Conservation (phyloP, 441 rosid species). For the Brassica hybrid region DNA sequence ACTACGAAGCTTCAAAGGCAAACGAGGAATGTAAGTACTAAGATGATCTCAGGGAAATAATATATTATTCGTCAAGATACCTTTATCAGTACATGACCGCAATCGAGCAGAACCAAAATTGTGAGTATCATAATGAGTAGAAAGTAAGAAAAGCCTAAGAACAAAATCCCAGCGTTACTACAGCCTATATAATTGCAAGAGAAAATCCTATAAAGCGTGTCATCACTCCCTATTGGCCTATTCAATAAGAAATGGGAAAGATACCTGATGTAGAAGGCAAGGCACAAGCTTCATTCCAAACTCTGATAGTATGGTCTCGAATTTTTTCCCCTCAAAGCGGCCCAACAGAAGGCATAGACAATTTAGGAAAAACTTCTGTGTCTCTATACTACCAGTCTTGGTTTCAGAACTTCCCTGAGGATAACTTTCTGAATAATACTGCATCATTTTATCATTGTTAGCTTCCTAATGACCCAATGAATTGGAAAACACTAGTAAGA, state of each 20-base stretch:
- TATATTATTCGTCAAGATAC: background rate
- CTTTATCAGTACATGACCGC: constrained; percentile 10
- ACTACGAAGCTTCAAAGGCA: constrained; percentile 67
- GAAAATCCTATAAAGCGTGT: background rate
- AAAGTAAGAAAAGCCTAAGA: background rate
- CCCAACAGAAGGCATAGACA: constrained; percentile 95
- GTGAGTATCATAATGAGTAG: constrained; percentile 18
- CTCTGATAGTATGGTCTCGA: constrained; percentile 61
- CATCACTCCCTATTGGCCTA: constrained; percentile 18
- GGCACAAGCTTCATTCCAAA: constrained; percentile 73
- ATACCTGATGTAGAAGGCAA: constrained; percentile 78
- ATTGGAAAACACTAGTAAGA: constrained; percentile 18
- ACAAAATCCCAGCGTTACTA: too few species aligned
- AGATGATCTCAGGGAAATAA: constrained; percentile 35
- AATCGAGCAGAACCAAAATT: constrained; percentile 18
- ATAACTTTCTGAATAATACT: constrained; percentile 67
- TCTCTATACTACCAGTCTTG: constrained; percentile 63
- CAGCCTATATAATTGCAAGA: too few species aligned
- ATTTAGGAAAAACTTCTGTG: constrained; percentile 78
- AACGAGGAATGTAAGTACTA: constrained; percentile 29
- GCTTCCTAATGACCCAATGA: constrained; percentile 36
- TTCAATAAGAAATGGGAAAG: constrained; percentile 2
- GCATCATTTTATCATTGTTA: constrained; percentile 48
- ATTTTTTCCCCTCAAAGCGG: constrained; percentile 71
- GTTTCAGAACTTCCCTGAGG: constrained; percentile 53